These are phyloP conservation scores for Thermochaetoides thermophila DNA, from an alignment of 495 filamentous ascomycete species.

Conservation along the genomic window DNA sequence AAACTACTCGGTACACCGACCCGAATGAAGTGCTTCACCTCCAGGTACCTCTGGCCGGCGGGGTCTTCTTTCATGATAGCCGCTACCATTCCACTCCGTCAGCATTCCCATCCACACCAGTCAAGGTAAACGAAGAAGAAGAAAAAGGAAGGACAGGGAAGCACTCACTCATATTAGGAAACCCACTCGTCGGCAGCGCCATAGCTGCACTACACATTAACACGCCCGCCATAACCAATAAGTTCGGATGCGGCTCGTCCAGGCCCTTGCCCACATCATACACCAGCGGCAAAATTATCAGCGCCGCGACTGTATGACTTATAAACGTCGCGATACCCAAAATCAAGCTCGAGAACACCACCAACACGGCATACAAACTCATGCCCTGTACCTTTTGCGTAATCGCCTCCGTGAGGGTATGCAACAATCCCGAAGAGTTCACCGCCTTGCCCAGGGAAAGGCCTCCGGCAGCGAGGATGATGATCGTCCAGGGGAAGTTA, in stretches of 20 bases:
- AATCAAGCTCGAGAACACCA: constrained; percentile 76
- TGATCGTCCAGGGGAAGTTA: constrained; percentile 99
- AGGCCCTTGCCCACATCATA: constrained; percentile 69
- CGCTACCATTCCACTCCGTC: too few relatives aligned
- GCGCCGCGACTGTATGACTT: constrained; percentile 87
- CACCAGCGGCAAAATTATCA: constrained; percentile 90
- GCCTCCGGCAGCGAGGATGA: constrained; percentile 92
- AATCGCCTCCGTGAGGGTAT: constrained; percentile 68
- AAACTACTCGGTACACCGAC: constrained; percentile 77
- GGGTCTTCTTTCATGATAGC: constrained; percentile 99
- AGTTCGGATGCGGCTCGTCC: constrained; percentile 79
- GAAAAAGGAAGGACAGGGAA: not conserved
- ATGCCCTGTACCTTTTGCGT: constrained; percentile 57
- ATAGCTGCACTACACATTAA: constrained; percentile 60
- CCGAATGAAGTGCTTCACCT: constrained; percentile 87
- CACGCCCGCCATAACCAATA: constrained; percentile 73
- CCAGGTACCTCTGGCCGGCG: constrained; percentile 78
- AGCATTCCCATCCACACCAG: too few relatives aligned
- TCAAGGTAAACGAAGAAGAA: not conserved
- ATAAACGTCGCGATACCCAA: constrained; percentile 96
- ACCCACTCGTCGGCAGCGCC: constrained; percentile 88
- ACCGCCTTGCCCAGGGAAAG: constrained; percentile 90
- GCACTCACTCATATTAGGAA: constrained; percentile 98
- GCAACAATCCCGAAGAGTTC: constrained; percentile 80
- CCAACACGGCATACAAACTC: constrained; percentile 73